phyloP scores from a whole-genome alignment of 2,329 filamentous ascomycete genomes.

The Domatiomyces globalis region DNA sequence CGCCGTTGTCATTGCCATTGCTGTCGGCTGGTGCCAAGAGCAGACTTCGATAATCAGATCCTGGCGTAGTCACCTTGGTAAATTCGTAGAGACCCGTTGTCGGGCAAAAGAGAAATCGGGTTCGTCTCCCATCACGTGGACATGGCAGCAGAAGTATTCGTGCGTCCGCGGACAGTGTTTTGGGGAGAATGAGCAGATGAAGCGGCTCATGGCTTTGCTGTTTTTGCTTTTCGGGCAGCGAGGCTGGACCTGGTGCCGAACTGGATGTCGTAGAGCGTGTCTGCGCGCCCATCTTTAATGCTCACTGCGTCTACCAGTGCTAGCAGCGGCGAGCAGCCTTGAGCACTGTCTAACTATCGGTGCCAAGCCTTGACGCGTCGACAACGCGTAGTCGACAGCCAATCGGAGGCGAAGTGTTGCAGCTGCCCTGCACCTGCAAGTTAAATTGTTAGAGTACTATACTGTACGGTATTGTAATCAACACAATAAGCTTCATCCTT shows the following conservation, averaged over 20 bases:
- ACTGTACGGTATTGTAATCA: too few species aligned
- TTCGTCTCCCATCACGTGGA: slow-evolving; percentile 35
- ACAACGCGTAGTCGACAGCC: neutral
- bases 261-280: slow-evolving; percentile 14
- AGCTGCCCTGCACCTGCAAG: too few species aligned
- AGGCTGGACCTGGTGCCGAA: slow-evolving; percentile 12
- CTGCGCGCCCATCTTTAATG: slow-evolving; percentile 5
- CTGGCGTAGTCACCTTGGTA: slow-evolving; percentile 40
- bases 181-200: slow-evolving; percentile 45
- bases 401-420: neutral
- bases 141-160: slow-evolving; percentile 43
- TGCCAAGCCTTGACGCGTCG: neutral
- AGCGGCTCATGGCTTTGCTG: slow-evolving; percentile 22
- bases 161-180: slow-evolving; percentile 36
- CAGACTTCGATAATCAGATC: slow-evolving; percentile 40
- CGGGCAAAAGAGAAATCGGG: slow-evolving; percentile 46
- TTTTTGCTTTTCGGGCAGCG: slow-evolving; percentile 2
- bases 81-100: slow-evolving; percentile 47
- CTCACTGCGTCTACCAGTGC: too few species aligned
- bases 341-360: neutral
- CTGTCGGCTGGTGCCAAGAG: slow-evolving; percentile 30
- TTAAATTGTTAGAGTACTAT: too few species aligned
- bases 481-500: too few species aligned
- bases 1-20: slow-evolving; percentile 3
- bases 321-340: neutral